Conservation (phyloP, 192 early-diverging fungal genomes). For the Umbelopsis sp. region DNA sequence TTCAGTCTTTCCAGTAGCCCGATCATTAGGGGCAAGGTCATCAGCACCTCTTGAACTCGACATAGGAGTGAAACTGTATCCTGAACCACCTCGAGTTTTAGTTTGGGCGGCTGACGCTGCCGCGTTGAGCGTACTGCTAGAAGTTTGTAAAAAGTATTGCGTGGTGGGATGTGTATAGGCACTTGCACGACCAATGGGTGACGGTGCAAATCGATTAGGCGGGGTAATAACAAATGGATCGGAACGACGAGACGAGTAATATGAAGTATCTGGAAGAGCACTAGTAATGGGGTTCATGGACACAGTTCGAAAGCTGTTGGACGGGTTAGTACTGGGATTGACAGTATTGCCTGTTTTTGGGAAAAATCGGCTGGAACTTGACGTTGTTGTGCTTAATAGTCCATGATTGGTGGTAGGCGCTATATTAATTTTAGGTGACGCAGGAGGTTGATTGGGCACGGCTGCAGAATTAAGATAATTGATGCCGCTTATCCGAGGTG, state of each 20-base stretch:
- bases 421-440: constrained; percentile 31
- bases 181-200: neutral
- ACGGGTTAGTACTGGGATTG: neutral
- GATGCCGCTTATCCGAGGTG: neutral
- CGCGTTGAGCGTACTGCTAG: constrained; percentile 34
- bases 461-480: neutral
- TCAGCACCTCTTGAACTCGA: neutral
- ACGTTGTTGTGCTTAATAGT: neutral
- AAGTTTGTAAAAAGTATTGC: constrained; percentile 38
- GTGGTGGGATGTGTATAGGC: constrained; percentile 31
- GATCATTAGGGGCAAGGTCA: constrained; percentile 12
- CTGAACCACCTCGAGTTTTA: constrained; percentile 4
- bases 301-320: constrained; percentile 1
- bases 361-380: constrained; percentile 1
- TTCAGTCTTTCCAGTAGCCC: constrained; percentile 1
- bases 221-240: constrained; percentile 4
- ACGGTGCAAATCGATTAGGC: constrained; percentile 5
- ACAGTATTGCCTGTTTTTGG: constrained; percentile 12
- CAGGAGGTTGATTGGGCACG: constrained; percentile 5
- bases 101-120: constrained; percentile 27
- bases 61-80: constrained; percentile 1
- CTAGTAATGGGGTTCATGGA: neutral
- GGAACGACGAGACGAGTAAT: neutral
- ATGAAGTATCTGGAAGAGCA: neutral
- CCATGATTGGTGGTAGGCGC: constrained; percentile 18